Evolutionary conservation across 176 grass and related monocot genomes (phyloP).

Genomic region (Raddia distichophylla): DNA sequence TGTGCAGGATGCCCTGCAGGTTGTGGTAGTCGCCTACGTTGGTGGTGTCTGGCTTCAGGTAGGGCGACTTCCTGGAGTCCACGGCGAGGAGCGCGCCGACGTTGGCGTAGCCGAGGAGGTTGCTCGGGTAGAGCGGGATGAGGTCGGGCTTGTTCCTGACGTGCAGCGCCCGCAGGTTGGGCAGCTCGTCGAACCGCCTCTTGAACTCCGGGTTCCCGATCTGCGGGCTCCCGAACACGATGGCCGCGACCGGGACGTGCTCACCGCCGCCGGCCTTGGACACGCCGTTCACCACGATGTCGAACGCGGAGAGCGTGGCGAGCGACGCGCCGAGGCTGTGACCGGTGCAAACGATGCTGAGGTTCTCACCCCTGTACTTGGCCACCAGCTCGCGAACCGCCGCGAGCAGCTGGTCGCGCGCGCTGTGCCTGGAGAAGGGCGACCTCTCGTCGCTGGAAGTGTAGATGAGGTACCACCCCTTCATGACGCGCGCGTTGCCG

Average conservation of each 20-base stretch:
- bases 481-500: conserved; percentile 61
- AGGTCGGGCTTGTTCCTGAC: conserved; percentile 73
- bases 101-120: conserved; percentile 60
- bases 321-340: conserved; percentile 89
- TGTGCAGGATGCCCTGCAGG: conserved; percentile 85
- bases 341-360: conserved; percentile 80
- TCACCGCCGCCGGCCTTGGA: conserved; percentile 33
- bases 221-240: conserved; percentile 90
- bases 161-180: conserved; percentile 65
- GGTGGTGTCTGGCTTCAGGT: conserved; percentile 56
- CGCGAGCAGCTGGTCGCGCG: conserved; percentile 66
- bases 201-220: conserved; percentile 87
- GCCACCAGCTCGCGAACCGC: conserved; percentile 62
- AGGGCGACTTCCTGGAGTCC: conserved; percentile 70
- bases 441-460: conserved; percentile 64
- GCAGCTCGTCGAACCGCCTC: conserved; percentile 52
- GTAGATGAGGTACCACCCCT: conserved; percentile 88
- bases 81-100: conserved; percentile 54
- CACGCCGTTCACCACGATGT: conserved; percentile 71
- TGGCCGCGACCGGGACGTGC: conserved; percentile 62
- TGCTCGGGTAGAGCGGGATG: conserved; percentile 75
- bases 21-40: conserved; percentile 85
- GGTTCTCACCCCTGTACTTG: conserved; percentile 53
- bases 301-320: conserved; percentile 73
- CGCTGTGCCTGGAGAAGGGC: conserved; percentile 63